These are phyloP conservation scores for Pythium utonaiense DNA, from an alignment of 352 stramenopile genomes.

Conservation along the genomic window DNA sequence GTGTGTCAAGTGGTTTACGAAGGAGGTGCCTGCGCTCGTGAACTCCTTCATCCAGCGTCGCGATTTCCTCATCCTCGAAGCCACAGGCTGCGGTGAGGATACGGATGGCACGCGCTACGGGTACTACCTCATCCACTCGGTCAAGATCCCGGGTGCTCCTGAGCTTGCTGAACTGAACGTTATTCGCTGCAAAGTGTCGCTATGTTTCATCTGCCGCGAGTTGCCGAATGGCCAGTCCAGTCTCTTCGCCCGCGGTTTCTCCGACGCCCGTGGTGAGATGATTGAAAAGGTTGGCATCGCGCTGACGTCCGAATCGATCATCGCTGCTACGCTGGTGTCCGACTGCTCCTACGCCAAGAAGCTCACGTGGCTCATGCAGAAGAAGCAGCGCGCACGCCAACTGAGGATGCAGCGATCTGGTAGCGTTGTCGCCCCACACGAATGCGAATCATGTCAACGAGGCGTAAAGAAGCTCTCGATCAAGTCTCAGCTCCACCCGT, in stretches of 20 bases:
- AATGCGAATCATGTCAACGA: constrained; percentile 31
- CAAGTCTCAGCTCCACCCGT: constrained; percentile 16
- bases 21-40: constrained; percentile 37
- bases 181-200: constrained; percentile 39
- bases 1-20: constrained; percentile 56
- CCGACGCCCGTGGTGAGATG: constrained; percentile 43
- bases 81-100: constrained; percentile 32
- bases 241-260: constrained; percentile 46
- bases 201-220: constrained; percentile 50
- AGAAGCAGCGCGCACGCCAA: constrained; percentile 20
- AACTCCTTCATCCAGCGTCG: constrained; percentile 40
- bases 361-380: constrained; percentile 48
- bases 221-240: constrained; percentile 24
- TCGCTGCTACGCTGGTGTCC: constrained; percentile 32
- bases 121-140: constrained; percentile 56
- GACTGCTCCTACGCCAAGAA: constrained; percentile 64
- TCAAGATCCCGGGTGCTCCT: constrained; percentile 31
- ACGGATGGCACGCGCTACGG: constrained; percentile 32
- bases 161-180: constrained; percentile 43
- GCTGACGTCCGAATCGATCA: constrained; percentile 40
- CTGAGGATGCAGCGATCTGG: constrained; percentile 1
- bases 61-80: constrained; percentile 53
- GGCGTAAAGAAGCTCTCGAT: constrained; percentile 16
- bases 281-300: constrained; percentile 35
- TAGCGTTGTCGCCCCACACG: background rate